Evolutionary conservation across 352 stramenopile species (phyloP).

Genomic region (Phytophthora pseudosyringae): DNA sequence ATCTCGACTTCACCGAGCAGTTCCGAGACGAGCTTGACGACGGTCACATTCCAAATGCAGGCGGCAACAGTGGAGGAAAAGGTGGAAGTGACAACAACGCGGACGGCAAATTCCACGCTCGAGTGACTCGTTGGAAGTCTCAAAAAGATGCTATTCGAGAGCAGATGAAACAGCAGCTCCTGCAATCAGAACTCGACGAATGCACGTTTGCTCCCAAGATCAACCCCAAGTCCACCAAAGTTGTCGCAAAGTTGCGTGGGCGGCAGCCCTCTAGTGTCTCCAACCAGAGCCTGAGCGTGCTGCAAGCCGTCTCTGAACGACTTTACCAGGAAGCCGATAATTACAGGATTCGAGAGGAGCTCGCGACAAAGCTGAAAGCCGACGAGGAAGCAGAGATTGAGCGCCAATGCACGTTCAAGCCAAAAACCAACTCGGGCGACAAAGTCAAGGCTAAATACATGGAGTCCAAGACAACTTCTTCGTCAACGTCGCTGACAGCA

Average conservation of each 20-base stretch:
- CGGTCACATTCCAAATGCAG: constrained; percentile 6
- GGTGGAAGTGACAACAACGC: constrained; percentile 33
- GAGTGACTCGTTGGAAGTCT: constrained; percentile 79
- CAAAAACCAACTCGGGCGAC: constrained; percentile 66
- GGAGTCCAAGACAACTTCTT: constrained; percentile 42
- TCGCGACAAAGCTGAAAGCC: constrained; percentile 63
- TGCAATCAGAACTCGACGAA: constrained; percentile 76
- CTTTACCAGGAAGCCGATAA: constrained; percentile 82
- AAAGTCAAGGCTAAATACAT: constrained; percentile 86
- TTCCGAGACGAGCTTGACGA: constrained; percentile 48
- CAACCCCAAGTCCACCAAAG: constrained; percentile 78
- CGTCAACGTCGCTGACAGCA: constrained; percentile 45
- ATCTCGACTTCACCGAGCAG: constrained; percentile 59
- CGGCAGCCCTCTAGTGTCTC: constrained; percentile 33
- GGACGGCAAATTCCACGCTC: constrained; percentile 69
- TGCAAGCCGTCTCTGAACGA: constrained; percentile 63
- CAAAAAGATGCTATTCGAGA: constrained; percentile 80
- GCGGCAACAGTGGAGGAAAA: constrained; percentile 33
- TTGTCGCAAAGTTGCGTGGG: constrained; percentile 63
- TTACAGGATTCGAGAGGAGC: constrained; percentile 75
- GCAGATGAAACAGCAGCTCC: constrained; percentile 81
- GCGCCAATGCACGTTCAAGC: constrained; percentile 78
- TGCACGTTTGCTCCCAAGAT: constrained; percentile 81
- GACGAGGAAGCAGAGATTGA: constrained; percentile 78
- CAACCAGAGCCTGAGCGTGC: constrained; percentile 29